Conservation (phyloP, 2,329 filamentous ascomycete genomes). For the Tolypocladium ovalisporum region DNA sequence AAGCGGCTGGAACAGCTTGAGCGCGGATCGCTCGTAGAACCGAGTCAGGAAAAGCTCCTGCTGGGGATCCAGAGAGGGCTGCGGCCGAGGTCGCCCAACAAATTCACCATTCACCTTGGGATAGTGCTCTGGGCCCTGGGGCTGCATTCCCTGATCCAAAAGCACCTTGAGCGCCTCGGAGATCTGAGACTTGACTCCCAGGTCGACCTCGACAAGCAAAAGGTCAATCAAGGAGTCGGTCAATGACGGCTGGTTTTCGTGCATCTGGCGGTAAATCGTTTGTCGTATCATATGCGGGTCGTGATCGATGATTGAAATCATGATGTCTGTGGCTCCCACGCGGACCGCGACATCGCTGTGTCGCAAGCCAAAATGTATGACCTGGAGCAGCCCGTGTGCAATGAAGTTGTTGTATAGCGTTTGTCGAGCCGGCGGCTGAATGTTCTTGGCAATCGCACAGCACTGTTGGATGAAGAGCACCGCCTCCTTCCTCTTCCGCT, state of each 20-base stretch:
- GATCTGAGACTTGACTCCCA: slow-evolving; percentile 91
- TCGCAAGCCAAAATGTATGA: slow-evolving; percentile 84
- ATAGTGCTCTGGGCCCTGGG: slow-evolving; percentile 40
- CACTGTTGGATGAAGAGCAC: slow-evolving; percentile 96
- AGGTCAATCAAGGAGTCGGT: slow-evolving; percentile 91
- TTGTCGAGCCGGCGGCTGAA: slow-evolving; percentile 73
- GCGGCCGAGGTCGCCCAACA: slow-evolving; percentile 48
- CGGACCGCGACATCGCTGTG: slow-evolving; percentile 76
- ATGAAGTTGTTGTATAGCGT: slow-evolving; percentile 86
- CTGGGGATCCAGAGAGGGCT: slow-evolving; percentile 50
- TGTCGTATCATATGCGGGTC: slow-evolving; percentile 89
- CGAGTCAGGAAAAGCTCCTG: slow-evolving; percentile 77
- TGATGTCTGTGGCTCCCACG: slow-evolving; percentile 85
- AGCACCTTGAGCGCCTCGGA: slow-evolving; percentile 92
- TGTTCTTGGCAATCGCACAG: slow-evolving; percentile 84
- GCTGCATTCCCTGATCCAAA: slow-evolving; percentile 56
- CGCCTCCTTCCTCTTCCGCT: slow-evolving; percentile 77
- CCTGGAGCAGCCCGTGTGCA: slow-evolving; percentile 71
- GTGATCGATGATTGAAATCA: slow-evolving; percentile 91
- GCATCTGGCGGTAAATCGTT: slow-evolving; percentile 85
- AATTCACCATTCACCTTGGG: slow-evolving; percentile 59
- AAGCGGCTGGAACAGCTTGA: slow-evolving; percentile 76
- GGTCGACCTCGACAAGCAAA: slow-evolving; percentile 78
- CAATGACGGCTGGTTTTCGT: slow-evolving; percentile 73
- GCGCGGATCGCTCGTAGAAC: slow-evolving; percentile 83